Base-by-base conservation (phyloP, 176 grass and related monocot genomes). In the Bolboschoenus planiculmis region DNA sequence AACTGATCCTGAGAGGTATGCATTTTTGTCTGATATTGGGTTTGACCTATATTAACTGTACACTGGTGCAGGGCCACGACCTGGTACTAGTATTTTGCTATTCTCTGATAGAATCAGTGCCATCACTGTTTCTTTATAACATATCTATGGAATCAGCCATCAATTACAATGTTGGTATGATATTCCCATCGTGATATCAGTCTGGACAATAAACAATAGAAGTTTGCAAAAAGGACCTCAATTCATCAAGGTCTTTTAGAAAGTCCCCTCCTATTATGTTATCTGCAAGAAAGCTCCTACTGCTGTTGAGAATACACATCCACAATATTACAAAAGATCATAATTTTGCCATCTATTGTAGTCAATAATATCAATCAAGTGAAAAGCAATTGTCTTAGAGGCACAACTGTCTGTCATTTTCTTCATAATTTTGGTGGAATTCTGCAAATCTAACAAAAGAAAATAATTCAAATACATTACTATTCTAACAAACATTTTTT, bases 1-100 rank as follows among this genome's bases (percentile, higher is more conserved):
- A 85, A 99, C 97, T 43, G 97, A 99, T 86, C 80, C 92, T 90
- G 85, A 83, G 81, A 99, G 93, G 93, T 97, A 90, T 72, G 15
- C 27, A 78, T 79, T 89, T 37, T 75, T 62, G n/a, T 7, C 72
- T 59, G 29, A 57, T 72, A 83, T 61, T 84, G 37, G 43, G 47
- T 88, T 87, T 84, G 46, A 33, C 40, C 18, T 44, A 23, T 43
- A 43, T 33, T 10, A 23, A 78, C 15, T 40, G 44, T 66, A 37
- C 56, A n/a, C 64, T 48, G 48, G 8, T 1, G 23, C 16, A 24
- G 13, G 62, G 62, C 4, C 63, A 37, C 0, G 33, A 3, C 23
- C 31, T 53, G 20, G n/a, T 21, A 23, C 44, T 59, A 30, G 9
- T 21, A 68, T 40, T 10, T 14, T 43, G 42, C 16, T 36, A 29